Evolutionary conservation across 108 stramenopile species (phyloP), one percentile per base, ranked within the genome.

Genomic region (Seminavis robusta): DNA sequence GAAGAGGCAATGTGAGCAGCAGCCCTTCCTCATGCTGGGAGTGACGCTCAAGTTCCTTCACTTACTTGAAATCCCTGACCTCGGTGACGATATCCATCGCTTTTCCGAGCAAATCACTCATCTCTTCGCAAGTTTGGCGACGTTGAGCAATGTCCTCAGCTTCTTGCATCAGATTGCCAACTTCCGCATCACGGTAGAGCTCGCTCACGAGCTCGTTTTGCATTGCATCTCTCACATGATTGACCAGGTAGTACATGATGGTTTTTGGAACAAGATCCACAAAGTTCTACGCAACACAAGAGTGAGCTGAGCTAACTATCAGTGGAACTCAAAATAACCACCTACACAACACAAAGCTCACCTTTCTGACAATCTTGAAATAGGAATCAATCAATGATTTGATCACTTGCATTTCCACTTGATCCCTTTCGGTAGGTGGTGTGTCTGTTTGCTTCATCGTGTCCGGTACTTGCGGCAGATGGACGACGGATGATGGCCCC

Each of bases 171-270:
- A 96, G 60, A 30, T 61, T 74, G 37, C 67, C 74, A 43, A 90
- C 69, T 52, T 91, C 85, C 21, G 77, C 83, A 45, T 96, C 95
- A 26, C 90, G 72, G 77, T 98, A 99, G 46, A 99, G 67, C 53
- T 88, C 90, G 24, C 82, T 70, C 4, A 99, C 97, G 32, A 99
- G 78, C 73, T 97, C 94, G 63, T 97, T 96, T 62, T 96, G 97
- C 52, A 99, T 61, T 26, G 83, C 86, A 55, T 94, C 95, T 56
- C 87, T 84, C 49, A 90, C 91, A 40, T 98, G 90, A 59, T 97
- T 97, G 25, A 99, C 97, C 25, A 99, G 67, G 58, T 97, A 98
- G 74, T 87, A 94, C 98, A 99, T 99, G 77, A 99, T 92, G 3
- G 96, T 97, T 71, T 99, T 98, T 17, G 97, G 97, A 21, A 98